phyloP scores from a whole-genome alignment of 495 filamentous ascomycete species.

The Astrocystis sublimbata region DNA sequence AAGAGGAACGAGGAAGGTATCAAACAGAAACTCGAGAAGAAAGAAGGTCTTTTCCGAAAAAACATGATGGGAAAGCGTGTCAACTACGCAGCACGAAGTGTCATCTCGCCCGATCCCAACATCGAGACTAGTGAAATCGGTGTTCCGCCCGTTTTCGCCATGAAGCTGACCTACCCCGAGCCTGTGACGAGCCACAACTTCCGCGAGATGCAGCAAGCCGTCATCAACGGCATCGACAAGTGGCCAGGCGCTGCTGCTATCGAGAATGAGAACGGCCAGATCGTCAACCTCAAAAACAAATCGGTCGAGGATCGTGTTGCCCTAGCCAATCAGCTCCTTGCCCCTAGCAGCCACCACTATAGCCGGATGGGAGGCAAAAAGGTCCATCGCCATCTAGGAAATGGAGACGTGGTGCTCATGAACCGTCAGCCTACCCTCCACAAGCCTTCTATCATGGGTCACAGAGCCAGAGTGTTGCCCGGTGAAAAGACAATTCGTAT shows the following conservation, averaged over 20 bases:
- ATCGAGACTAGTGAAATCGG: slow-evolving; percentile 99
- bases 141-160: slow-evolving; percentile 94
- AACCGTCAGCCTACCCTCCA: slow-evolving; percentile 99
- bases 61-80: slow-evolving; percentile 99
- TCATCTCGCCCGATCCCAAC: slow-evolving; percentile 97
- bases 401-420: slow-evolving; percentile 97
- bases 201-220: slow-evolving; percentile 90
- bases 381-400: slow-evolving; percentile 92
- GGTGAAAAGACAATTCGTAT: slow-evolving; percentile 97
- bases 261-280: slow-evolving; percentile 91
- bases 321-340: slow-evolving; percentile 87
- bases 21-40: slow-evolving; percentile 98
- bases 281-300: slow-evolving; percentile 84
- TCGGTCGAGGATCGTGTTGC: slow-evolving; percentile 80
- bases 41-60: slow-evolving; percentile 96
- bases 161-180: slow-evolving; percentile 94
- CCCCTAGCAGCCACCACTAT: slow-evolving; percentile 74
- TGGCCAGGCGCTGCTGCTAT: slow-evolving; percentile 95
- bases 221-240: slow-evolving; percentile 88
- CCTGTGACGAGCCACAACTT: slow-evolving; percentile 97
- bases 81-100: slow-evolving; percentile 95
- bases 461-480: slow-evolving; percentile 86
- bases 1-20: slow-evolving; percentile 78
- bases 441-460: slow-evolving; percentile 99
- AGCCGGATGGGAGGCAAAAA: slow-evolving; percentile 89